Conservation (phyloP, 169 alveolate genomes). For the Plasmodium chabaudi region DNA sequence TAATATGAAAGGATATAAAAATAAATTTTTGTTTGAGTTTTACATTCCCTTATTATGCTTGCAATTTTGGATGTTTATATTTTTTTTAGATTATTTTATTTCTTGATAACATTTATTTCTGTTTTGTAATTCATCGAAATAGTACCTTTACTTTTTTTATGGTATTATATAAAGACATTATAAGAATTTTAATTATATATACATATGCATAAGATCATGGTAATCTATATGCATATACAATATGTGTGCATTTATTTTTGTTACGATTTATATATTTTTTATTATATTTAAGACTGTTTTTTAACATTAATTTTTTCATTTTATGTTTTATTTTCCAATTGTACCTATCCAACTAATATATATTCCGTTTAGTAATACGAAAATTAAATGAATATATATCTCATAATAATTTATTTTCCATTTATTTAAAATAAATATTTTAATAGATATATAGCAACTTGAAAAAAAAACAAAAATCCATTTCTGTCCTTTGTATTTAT, state of each 20-base stretch:
- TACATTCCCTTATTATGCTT: conserved; percentile 1
- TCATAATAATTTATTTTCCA: no score
- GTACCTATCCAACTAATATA: not conserved
- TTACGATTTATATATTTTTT: conserved; percentile 26
- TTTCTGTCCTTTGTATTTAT: no score
- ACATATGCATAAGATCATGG: no score
- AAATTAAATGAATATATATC: no score
- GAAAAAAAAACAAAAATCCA: no score
- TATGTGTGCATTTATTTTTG: conserved; percentile 8
- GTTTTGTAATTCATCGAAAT: not conserved
- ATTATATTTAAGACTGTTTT: conserved; percentile 13
- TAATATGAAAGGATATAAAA: not conserved
- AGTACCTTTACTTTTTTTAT: no score
- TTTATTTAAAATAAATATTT: no score
- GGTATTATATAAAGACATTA: no score
- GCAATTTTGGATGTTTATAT: not conserved
- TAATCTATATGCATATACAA: no score
- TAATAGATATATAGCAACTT: no score
- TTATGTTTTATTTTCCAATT: conserved; percentile 11
- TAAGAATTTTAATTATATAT: no score
- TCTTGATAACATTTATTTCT: conserved; percentile 1
- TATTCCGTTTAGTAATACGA: no score
- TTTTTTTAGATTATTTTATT: conserved; percentile 4
- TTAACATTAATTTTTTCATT: conserved; percentile 29
- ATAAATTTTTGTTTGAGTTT: not conserved